phyloP scores from a whole-genome alignment of 2,329 filamentous ascomycete species.

The Pseudogymnoascus sp. region DNA sequence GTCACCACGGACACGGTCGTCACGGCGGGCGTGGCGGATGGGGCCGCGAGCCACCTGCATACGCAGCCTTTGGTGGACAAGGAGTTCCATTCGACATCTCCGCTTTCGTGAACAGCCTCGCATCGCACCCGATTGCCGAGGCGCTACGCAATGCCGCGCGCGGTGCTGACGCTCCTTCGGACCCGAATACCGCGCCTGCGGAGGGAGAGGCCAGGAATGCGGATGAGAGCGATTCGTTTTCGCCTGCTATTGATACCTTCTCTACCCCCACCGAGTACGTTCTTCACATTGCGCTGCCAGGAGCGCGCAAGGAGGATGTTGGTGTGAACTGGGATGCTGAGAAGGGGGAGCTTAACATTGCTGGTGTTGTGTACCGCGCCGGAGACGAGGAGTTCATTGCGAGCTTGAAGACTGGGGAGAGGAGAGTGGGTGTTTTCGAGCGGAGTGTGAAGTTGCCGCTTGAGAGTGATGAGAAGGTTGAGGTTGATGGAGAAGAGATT shows the following conservation, averaged over 20 bases:
- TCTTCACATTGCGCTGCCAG: slow-evolving; percentile 66
- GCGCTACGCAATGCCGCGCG: slow-evolving; percentile 21
- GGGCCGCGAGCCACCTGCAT: slow-evolving; percentile 18
- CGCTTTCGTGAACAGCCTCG: slow-evolving; percentile 21
- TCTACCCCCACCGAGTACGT: slow-evolving; percentile 57
- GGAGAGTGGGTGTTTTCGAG: slow-evolving; percentile 67
- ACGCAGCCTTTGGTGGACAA: slow-evolving; percentile 16
- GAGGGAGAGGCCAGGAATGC: slow-evolving; percentile 14
- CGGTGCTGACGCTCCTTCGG: slow-evolving; percentile 16
- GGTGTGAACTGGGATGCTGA: slow-evolving; percentile 69
- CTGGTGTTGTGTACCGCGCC: slow-evolving; percentile 65
- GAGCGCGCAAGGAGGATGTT: slow-evolving; percentile 71
- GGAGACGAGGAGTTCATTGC: slow-evolving; percentile 61
- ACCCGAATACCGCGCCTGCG: slow-evolving; percentile 16
- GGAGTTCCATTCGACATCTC: slow-evolving; percentile 24
- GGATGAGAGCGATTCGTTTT: slow-evolving; percentile 38
- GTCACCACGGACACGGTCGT: not conserved
- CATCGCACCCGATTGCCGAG: slow-evolving; percentile 24
- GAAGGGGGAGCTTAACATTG: slow-evolving; percentile 54
- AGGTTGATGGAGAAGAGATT: slow-evolving; percentile 60
- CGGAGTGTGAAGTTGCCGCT: slow-evolving; percentile 56
- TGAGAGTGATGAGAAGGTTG: slow-evolving; percentile 43
- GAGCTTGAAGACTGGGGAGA: slow-evolving; percentile 53
- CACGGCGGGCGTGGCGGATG: slow-evolving; percentile 2
- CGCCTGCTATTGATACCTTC: slow-evolving; percentile 68